Percentiles rank a stretch among this genome's conserved stretches.
Evolutionary conservation across 2,329 filamentous ascomycete genomes (phyloP).

Genomic region (Aspergillus pseudoglaucus): DNA sequence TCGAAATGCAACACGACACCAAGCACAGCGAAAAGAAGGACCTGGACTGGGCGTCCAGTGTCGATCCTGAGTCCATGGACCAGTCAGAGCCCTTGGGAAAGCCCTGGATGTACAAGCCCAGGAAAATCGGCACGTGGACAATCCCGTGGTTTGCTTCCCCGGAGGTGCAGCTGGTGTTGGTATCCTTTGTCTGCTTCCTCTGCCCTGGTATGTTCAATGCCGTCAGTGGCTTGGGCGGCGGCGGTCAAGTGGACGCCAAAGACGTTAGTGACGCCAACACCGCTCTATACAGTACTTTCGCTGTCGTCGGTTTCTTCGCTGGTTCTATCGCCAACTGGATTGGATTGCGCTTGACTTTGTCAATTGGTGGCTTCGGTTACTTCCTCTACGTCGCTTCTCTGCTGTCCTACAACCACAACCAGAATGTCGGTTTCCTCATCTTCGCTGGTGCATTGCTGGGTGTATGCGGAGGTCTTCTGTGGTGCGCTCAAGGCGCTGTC

Average conservation of each 20-base stretch:
- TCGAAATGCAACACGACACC: background rate
- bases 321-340: slow-evolving; percentile 45
- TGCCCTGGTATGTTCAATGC: slow-evolving; percentile 71
- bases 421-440: slow-evolving; percentile 44
- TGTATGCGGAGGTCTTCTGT: slow-evolving; percentile 44
- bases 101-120: slow-evolving; percentile 61
- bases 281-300: slow-evolving; percentile 67
- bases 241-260: slow-evolving; percentile 51
- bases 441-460: slow-evolving; percentile 46
- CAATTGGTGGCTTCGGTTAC: slow-evolving; percentile 43
- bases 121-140: slow-evolving; percentile 49
- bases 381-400: slow-evolving; percentile 45
- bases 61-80: slow-evolving; percentile 18
- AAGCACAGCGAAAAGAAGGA: background rate
- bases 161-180: slow-evolving; percentile 63
- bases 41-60: background rate
- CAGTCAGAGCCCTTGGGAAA: slow-evolving; percentile 24
- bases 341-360: slow-evolving; percentile 38
- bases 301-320: slow-evolving; percentile 57
- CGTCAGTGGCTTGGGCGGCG: slow-evolving; percentile 58
- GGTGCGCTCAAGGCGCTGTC: slow-evolving; percentile 47
- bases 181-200: slow-evolving; percentile 64
- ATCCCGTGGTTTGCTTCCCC: slow-evolving; percentile 68
- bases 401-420: slow-evolving; percentile 46
- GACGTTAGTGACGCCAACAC: slow-evolving; percentile 63